These are phyloP conservation scores for Schwanniomyces polymorphus DNA, from an alignment of 805 yeast genomes.

Conservation along the genomic window DNA sequence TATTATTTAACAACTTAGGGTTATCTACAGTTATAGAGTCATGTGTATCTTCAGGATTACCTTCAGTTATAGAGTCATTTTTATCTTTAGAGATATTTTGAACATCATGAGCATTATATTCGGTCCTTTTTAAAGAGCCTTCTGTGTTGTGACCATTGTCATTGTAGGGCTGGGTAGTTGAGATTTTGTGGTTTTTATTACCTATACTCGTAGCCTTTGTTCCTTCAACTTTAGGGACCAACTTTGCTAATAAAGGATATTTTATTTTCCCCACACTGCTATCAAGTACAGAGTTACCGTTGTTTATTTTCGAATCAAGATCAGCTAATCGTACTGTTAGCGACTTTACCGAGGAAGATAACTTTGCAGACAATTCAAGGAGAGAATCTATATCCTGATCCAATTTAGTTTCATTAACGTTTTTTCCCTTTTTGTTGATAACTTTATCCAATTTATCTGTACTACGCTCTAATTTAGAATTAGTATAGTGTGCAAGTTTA, in stretches of 20 bases:
- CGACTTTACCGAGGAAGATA: conserved; percentile 12
- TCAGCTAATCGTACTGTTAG: conserved; percentile 10
- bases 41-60: too few species aligned
- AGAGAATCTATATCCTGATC: conserved; percentile 6
- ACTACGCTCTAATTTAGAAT: conserved; percentile 11
- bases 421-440: background rate
- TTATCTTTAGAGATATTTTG: too few species aligned
- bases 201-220: background rate
- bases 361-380: conserved; percentile 10
- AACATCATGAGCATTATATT: too few species aligned
- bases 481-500: conserved; percentile 23
- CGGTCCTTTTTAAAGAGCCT: too few species aligned
- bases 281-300: background rate
- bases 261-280: background rate
- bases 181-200: background rate
- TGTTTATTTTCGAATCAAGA: conserved; percentile 8
- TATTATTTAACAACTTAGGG: too few species aligned
- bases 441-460: conserved; percentile 8
- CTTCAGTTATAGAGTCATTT: too few species aligned
- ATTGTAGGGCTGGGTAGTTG: too few species aligned
- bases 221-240: background rate
- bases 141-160: too few species aligned
- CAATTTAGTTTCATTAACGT: background rate
- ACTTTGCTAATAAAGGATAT: background rate
- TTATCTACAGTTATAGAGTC: too few species aligned